Percentiles rank a stretch among this genome's conserved stretches.
Conservation (phyloP, 139 green algal genomes). For the Coelastrella sp. region DNA sequence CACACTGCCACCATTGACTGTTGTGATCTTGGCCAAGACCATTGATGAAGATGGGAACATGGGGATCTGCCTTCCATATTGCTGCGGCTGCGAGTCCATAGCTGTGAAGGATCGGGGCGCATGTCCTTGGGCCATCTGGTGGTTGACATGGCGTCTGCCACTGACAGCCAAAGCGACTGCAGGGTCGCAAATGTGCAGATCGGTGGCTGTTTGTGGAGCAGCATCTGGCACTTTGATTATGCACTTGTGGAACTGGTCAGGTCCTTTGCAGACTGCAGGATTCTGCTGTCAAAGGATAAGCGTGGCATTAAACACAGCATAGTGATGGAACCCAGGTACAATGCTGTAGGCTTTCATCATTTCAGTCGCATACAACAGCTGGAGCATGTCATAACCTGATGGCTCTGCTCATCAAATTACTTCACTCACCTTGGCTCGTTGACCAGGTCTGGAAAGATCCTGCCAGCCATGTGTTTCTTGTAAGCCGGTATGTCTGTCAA, state of each 20-base stretch:
- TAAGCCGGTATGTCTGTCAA: conserved; percentile 35
- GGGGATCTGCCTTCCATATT: background rate
- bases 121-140: background rate
- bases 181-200: no score
- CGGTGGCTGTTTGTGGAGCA: no score
- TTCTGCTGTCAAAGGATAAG: no score
- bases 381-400: background rate
- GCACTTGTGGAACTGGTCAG: no score
- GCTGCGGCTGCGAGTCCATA: background rate
- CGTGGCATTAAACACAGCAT: no score
- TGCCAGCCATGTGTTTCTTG: background rate
- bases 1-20: background rate
- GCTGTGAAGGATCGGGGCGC: background rate
- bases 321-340: no score
- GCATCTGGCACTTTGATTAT: no score
- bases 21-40: conserved; percentile 32
- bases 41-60: conserved; percentile 28
- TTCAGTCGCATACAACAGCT: no score
- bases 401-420: background rate
- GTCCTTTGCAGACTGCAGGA: no score
- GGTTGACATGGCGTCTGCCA: background rate
- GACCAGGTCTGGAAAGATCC: conserved; percentile 40
- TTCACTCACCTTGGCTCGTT: conserved; percentile 42
- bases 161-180: conserved; percentile 1
- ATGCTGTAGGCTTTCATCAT: no score